Evolutionary conservation across 768 basidiomycete species (phyloP), one percentile per base, ranked within the genome.

Genomic region (Tricholoma saponaceum): DNA sequence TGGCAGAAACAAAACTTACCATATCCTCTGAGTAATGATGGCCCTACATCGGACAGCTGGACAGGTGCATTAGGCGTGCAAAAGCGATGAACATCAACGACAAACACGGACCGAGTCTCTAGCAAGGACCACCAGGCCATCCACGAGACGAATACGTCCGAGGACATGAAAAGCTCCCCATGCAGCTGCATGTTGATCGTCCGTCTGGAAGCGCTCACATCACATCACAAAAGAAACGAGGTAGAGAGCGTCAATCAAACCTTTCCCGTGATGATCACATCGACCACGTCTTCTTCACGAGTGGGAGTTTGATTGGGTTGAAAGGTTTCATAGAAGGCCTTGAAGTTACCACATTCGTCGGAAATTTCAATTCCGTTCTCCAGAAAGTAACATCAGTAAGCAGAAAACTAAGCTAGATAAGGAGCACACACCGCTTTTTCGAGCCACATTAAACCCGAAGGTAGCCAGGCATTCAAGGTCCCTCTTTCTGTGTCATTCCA

Each of bases 101-200:
- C 16, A 28, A 16, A 41, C 26, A 70, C 80, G 57, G 55, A 83
- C 83, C 54, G 84, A 78, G 70, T 81, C 76, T 54, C 81, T 78
- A 25, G 76, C 60, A 32, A 88, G 67, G 3, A 80, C 76, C 26
- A 86, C 71, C 37, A 87, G 70, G 13, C 87, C 87, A 67, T 89
- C 87, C 37, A 74, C 73, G 7, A 81, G 69, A 28, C 87, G 73
- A 13, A 88, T 72, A 28, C 85, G 80, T 35, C 87, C 87, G 41
- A 81, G 67, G 51, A 87, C 73, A 50, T 70, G 76, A 56, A 79
- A 82, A 3, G 73, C 76, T 2, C 83, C 84, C 87, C 86, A 89
- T 2, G 82, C 81, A 18, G 71, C 67, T 22, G 75, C 72, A 58
- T 80, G 74, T 16, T 67, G 70, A 35, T 72, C 71, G 54, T 81